Conservation (phyloP, 1,284 basidiomycete genomes). For the Kalmanozyma brasiliensis region DNA sequence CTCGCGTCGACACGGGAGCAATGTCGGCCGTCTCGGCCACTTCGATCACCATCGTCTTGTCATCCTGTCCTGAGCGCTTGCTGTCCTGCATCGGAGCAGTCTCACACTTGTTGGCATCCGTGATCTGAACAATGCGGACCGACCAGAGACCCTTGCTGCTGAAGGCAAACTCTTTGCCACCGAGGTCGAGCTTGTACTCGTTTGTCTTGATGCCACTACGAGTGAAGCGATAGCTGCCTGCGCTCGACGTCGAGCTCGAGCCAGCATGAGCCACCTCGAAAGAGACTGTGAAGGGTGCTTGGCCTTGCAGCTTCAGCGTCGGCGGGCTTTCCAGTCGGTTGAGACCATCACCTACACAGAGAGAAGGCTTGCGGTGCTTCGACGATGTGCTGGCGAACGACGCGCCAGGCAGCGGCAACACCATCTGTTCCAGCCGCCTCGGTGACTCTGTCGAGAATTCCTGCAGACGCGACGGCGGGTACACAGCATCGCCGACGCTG, state of each 20-base stretch:
- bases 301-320: conserved; percentile 73
- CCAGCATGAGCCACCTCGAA: conserved; percentile 73
- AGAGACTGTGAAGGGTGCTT: conserved; percentile 85
- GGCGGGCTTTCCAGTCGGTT: conserved; percentile 34
- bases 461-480: conserved; percentile 70
- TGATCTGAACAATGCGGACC: conserved; percentile 67
- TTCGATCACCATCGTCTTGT: conserved; percentile 70
- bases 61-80: conserved; percentile 10
- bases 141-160: conserved; percentile 76
- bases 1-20: conserved; percentile 79
- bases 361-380: conserved; percentile 73
- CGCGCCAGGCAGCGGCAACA: conserved; percentile 51
- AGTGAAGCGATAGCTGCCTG: conserved; percentile 69
- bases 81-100: conserved; percentile 9
- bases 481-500: conserved; percentile 86
- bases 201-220: conserved; percentile 77
- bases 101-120: conserved; percentile 60
- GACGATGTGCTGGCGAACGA: conserved; percentile 23
- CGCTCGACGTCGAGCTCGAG: conserved; percentile 65
- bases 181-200: conserved; percentile 78
- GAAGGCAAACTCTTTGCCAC: conserved; percentile 83
- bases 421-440: conserved; percentile 56
- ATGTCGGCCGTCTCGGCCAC: conserved; percentile 95
- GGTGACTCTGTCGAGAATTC: conserved; percentile 71
- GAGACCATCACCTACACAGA: conserved; percentile 71